Conservation (phyloP, 345 rosid species). For the Populus pruinosa region DNA sequence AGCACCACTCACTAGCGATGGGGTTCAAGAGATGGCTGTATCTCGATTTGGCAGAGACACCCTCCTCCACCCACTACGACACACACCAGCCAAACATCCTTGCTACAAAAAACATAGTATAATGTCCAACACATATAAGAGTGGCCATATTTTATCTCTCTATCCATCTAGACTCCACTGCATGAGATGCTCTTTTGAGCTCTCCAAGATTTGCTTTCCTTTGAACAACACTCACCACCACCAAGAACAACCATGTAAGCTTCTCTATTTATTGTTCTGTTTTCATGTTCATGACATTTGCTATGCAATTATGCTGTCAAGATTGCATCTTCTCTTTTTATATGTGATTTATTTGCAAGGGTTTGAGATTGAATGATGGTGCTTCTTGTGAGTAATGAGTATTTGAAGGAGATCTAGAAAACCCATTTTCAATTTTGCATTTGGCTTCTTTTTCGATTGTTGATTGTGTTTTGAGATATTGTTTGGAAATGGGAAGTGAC, state of each 20-base stretch:
- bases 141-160: background rate
- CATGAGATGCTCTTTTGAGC: constrained; percentile 16
- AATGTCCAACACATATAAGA: constrained; percentile 9
- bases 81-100: constrained; percentile 34
- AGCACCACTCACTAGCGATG: constrained; percentile 69
- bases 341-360: background rate
- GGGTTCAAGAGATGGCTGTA: constrained; percentile 45
- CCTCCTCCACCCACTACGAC: constrained; percentile 55
- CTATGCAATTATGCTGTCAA: background rate
- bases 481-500: background rate
- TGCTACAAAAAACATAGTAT: background rate
- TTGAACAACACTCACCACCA: constrained; percentile 8
- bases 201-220: constrained; percentile 31
- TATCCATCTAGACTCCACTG: constrained; percentile 1
- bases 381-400: background rate
- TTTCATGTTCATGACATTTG: background rate
- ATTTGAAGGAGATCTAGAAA: constrained; percentile 4
- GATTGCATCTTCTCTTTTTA: background rate
- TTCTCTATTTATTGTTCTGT: constrained; percentile 2
- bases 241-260: constrained; percentile 20
- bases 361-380: background rate
- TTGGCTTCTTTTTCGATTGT: background rate
- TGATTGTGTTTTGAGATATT: background rate
- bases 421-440: background rate
- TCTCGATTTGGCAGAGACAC: constrained; percentile 40